Evolutionary conservation across 352 stramenopile genomes (phyloP).

Genomic region (Pythium vanterpoolii): DNA sequence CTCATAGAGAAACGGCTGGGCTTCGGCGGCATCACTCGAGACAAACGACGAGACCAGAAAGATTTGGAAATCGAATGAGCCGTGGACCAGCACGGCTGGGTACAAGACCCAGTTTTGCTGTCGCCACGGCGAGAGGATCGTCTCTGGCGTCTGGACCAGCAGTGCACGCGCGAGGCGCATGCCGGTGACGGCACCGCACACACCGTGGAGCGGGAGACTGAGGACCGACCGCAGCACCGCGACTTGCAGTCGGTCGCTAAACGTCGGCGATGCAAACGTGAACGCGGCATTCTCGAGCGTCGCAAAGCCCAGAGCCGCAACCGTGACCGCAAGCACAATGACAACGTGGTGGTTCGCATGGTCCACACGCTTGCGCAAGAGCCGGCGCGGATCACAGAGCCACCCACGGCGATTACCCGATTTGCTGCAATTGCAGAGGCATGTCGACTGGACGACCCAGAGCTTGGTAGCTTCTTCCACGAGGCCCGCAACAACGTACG

Average conservation of each 20-base stretch:
- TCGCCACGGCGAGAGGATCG: constrained; percentile 17
- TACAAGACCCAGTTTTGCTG: constrained; percentile 37
- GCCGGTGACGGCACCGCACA: constrained; percentile 61
- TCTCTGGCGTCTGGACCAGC: constrained; percentile 8
- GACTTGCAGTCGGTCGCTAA: constrained; percentile 32
- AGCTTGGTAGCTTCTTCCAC: constrained; percentile 69
- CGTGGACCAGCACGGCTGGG: constrained; percentile 53
- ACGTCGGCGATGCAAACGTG: constrained; percentile 33
- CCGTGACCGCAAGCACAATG: constrained; percentile 51
- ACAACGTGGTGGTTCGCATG: constrained; percentile 56
- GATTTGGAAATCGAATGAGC: constrained; percentile 55
- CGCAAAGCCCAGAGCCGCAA: constrained; percentile 55
- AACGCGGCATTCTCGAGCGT: constrained; percentile 58
- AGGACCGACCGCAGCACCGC: constrained; percentile 38
- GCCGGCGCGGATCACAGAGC: constrained; percentile 46
- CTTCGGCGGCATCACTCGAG: constrained; percentile 28
- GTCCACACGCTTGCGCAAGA: constrained; percentile 39
- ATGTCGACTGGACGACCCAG: constrained; percentile 60
- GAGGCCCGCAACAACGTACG: constrained; percentile 55
- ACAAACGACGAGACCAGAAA: constrained; percentile 48
- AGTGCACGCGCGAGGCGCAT: constrained; percentile 50
- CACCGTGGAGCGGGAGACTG: constrained; percentile 53
- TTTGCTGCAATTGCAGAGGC: constrained; percentile 30
- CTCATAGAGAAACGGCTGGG: constrained; percentile 34
- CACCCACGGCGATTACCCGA: constrained; percentile 16